Evolutionary conservation across 2,329 filamentous ascomycete species (phyloP), one percentile per base, ranked within the genome.

Genomic region (Dactylellina leptospora): DNA sequence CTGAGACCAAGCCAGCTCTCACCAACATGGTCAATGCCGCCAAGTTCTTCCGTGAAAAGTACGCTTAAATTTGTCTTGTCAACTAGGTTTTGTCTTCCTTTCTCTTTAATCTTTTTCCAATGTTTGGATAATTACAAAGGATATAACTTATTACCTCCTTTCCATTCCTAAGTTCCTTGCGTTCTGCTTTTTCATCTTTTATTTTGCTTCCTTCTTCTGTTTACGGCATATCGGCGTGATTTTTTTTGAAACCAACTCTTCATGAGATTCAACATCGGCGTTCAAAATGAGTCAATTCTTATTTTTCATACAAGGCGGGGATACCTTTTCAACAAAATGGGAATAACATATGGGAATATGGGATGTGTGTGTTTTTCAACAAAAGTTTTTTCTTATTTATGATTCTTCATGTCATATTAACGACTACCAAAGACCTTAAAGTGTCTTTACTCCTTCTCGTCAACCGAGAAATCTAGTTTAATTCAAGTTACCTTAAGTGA

Each of bases 11-110:
- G 90, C 92, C 92, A 80, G 91, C 93, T 70, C 85, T 99, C 80
- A 84, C 84, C 84, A 96, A 97, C 89, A 90, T 99, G 92, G 93
- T 99, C 83, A 93, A 93, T 81, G 95, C 95, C 69, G 93, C 95
- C 85, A 97, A 97, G 88, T 89, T 84, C 86, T 97, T 88, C 92
- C 93, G 95, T 81, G 83, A 89, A 82, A 92, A 96, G 87, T 90
- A 96, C 84, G 81, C 87, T 81, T 87, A 90, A 83, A 73, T 58
- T 36, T 72, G 64, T 36, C 10, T 18, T 25, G 18, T 42, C n/a
- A n/a, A 16, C 16, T 36, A 45, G 20, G n/a, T n/a, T n/a, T 11
- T n/a, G 42, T 20, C 36, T 48, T 33, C 22, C 8, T 58, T 40
- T 71, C 59, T 63, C 61, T 69, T 47, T 74, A 69, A 40, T 51